phyloP scores from a whole-genome alignment of 306 rosid genomes.

The Benincasa hispida region DNA sequence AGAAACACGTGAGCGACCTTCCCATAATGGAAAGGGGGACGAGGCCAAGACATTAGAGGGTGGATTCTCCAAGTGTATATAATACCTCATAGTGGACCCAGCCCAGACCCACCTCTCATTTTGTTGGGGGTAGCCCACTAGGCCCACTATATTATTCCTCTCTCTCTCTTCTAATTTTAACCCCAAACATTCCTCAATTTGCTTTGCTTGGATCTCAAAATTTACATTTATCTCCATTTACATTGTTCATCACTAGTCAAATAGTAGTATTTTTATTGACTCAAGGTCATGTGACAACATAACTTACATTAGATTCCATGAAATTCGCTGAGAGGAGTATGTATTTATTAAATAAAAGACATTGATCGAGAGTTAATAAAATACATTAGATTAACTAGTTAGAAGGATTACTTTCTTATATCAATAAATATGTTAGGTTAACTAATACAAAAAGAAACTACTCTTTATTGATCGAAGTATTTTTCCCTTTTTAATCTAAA shows the following conservation, averaged over 20 bases:
- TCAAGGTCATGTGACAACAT: background rate
- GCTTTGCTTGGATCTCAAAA: background rate
- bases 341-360: too few relatives aligned
- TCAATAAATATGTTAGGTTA: background rate
- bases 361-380: background rate
- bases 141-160: constrained; percentile 51
- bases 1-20: constrained; percentile 21
- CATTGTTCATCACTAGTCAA: background rate
- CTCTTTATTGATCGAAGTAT: background rate
- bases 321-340: background rate
- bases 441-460: background rate
- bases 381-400: background rate
- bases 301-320: background rate
- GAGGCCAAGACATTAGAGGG: constrained; percentile 25
- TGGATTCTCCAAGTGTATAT: constrained; percentile 47
- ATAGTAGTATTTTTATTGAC: background rate
- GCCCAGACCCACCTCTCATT: constrained; percentile 65
- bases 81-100: constrained; percentile 37
- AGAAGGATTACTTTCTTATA: background rate
- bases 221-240: background rate
- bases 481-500: background rate
- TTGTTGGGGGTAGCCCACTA: background rate
- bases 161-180: constrained; percentile 4
- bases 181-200: constrained; percentile 9
- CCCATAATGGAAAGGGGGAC: constrained; percentile 71